Base-by-base conservation (phyloP, 805 yeast genomes). In the Aciculoconidium aculeatum region DNA sequence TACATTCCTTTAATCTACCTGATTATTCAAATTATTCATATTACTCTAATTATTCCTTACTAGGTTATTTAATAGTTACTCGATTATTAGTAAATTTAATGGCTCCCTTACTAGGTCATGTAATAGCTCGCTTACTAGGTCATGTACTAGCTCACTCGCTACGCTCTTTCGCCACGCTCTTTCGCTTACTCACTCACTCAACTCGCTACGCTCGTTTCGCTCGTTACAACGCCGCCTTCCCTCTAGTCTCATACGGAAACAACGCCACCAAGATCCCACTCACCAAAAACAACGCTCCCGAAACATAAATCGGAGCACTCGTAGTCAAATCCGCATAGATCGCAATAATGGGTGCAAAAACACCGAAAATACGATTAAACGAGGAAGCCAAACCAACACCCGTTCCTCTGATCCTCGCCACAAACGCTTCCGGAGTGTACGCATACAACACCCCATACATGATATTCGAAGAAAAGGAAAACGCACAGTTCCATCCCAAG, bases 391-490 rank as follows among this genome's bases (percentile, higher is more conserved):
- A 40, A 3, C 80, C 79, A 23, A 70, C 69, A 25, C 79, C 83
- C 1, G 83, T 76, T 10, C 77, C 77, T 36, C 67, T 42, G 21
- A 58, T 51, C 29, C 48, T 53, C 1, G 65, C 45, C 21, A 77
- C 77, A 49, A 77, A 65, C 14, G 73, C 70, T 45, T 77, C 81
- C 0, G 83, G 84, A 3, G 82, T 75, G 45, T 74, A 76, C 4
- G 82, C 83, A 43, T 75, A 77, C 12, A 77, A 52, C 13, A 72
- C 69, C 4, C 77, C 80, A 46, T 72, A 76, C 63, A 61, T 58
- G 26, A 74, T 58, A 49, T 70, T 73, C 11, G 79, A 72, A 19
- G 69, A 67, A 34, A 61, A 57, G 25, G 53, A 53, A 42, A 61
- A 61, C 17, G 46, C 51, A 27, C 78, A 75, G 46, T 73, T 75